These are phyloP conservation scores for Umbilicaria muhlenbergii DNA, from an alignment of 495 filamentous ascomycete genomes.

Conservation along the genomic window DNA sequence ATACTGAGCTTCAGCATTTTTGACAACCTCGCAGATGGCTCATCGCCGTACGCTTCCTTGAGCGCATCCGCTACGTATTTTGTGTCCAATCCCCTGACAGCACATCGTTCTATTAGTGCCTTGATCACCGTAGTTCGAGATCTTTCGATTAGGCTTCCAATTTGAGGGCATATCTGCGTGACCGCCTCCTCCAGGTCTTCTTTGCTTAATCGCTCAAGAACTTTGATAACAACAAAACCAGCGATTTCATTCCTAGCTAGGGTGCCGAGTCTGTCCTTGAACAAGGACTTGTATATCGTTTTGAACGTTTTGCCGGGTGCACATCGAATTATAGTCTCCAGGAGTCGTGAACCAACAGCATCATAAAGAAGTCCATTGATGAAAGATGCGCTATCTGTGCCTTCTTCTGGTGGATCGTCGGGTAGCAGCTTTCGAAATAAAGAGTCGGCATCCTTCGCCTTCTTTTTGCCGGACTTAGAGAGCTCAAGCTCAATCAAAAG, in stretches of 20 bases:
- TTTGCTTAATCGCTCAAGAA: constrained; percentile 68
- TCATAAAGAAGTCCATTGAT: constrained; percentile 80
- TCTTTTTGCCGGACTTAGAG: constrained; percentile 46
- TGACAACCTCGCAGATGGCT: constrained; percentile 35
- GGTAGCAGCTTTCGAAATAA: constrained; percentile 46
- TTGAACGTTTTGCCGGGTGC: constrained; percentile 85
- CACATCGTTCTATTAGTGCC: constrained; percentile 67
- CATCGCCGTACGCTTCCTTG: constrained; percentile 36
- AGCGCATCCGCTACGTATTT: constrained; percentile 44
- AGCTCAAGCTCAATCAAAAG: constrained; percentile 75
- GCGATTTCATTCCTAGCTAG: constrained; percentile 80
- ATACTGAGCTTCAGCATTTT: constrained; percentile 39
- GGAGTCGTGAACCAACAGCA: constrained; percentile 69
- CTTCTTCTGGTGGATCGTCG: constrained; percentile 43
- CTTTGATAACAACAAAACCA: constrained; percentile 62
- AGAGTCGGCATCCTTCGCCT: constrained; percentile 40
- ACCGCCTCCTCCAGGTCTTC: constrained; percentile 63
- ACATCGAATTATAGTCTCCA: constrained; percentile 67
- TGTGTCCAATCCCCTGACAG: constrained; percentile 47
- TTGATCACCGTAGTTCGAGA: constrained; percentile 64
- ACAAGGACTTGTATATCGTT: constrained; percentile 54
- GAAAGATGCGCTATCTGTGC: constrained; percentile 47
- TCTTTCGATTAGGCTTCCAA: constrained; percentile 53
- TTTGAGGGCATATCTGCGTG: constrained; percentile 48
- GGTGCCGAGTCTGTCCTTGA: constrained; percentile 58